Base-by-base conservation (phyloP, 2,329 filamentous ascomycete species). In the Pezicula carpinea region DNA sequence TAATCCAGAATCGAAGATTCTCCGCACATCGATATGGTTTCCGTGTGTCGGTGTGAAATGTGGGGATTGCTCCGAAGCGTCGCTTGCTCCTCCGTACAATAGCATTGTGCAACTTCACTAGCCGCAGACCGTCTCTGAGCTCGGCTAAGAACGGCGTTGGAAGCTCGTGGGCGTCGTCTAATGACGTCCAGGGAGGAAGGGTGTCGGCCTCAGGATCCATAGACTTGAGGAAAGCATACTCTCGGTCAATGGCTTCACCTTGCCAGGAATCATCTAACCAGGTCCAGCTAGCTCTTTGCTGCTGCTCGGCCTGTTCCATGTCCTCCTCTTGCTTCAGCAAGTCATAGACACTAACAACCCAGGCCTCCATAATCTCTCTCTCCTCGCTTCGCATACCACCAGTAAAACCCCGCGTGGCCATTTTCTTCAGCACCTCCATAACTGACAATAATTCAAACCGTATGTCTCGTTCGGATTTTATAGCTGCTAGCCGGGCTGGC, bases 1-100 rank as follows among this genome's bases (percentile, higher is more conserved):
- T 99, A 68, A 87, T 80, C 92, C 93, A 99, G 73, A 87, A 99
- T 34, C 90, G 82, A 52, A 99, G 75, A 65, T 99, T 99, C 58
- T 99, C 93, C 3, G 91, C 89, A 53, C 85, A 85, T 41, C 93
- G 85, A 66, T 99, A 99, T 0, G 93, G 93, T 69, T 97, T 97
- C 50, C 82, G 84, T 8, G 93, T 92, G 66, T 99, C 90, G n/a
- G 83, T 84, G 65, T 97, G 93, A 66, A 86, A 96, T 8, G 79
- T 79, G 48, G 89, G 89, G 62, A 99, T 96, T 53, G 88, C 81
- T 44, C 91, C 90, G 64, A 97, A 97, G 6, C 87, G 87, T 23
- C 89, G 79, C 62, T 85, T 83, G 18, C 91, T 96, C 64, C 88
- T 88, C 61, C 82, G 82, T 26, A 99, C 87, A 0, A 89, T 82